Evolutionary conservation across 805 yeast genomes (phyloP).

Genomic region (Teunomyces lycoperdinae): DNA sequence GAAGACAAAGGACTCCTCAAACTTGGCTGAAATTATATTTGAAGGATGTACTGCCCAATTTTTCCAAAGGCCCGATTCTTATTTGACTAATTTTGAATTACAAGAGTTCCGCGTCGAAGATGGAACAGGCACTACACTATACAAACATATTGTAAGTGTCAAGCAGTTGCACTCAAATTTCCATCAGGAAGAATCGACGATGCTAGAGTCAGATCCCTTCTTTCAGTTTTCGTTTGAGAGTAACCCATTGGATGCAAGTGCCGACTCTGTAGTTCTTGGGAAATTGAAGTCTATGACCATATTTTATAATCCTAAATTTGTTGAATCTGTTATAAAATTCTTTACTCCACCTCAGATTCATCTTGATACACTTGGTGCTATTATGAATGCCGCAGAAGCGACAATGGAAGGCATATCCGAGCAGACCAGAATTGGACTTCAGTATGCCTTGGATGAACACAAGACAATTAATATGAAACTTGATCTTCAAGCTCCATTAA

Average conservation of each 20-base stretch:
- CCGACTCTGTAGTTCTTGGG: constrained; percentile 74
- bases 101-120: constrained; percentile 85
- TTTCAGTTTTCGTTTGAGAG: constrained; percentile 80
- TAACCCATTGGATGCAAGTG: constrained; percentile 79
- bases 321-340: constrained; percentile 71
- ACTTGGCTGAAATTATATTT: constrained; percentile 74
- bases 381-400: constrained; percentile 91
- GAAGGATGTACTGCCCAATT: constrained; percentile 78
- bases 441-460: constrained; percentile 92
- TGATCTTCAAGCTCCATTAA: constrained; percentile 91
- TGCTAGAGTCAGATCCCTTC: constrained; percentile 52
- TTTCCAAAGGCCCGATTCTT: constrained; percentile 77
- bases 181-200: constrained; percentile 19
- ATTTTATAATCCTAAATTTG: constrained; percentile 80
- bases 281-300: constrained; percentile 85
- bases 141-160: constrained; percentile 84
- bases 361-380: constrained; percentile 82
- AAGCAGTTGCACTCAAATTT: constrained; percentile 51
- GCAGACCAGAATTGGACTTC: constrained; percentile 88
- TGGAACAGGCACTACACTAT: constrained; percentile 74
- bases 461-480: constrained; percentile 81
- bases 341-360: constrained; percentile 87
- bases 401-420: constrained; percentile 88
- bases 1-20: constrained; percentile 35
- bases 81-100: constrained; percentile 65